These are phyloP conservation scores for Aspergillus sp. DNA, from an alignment of 2,329 filamentous ascomycete species.

Conservation along the genomic window DNA sequence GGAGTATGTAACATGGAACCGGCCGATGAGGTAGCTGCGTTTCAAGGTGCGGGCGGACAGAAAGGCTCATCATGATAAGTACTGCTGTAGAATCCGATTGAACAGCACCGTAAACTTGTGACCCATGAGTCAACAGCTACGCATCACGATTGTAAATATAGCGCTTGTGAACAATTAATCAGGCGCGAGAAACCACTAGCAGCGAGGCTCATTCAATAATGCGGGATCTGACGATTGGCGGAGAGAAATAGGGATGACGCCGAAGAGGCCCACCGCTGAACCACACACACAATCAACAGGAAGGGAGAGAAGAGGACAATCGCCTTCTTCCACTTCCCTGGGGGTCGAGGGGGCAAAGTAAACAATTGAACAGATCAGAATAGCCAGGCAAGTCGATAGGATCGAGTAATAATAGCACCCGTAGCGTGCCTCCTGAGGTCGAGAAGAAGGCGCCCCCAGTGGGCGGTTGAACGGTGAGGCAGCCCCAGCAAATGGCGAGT, in stretches of 20 bases:
- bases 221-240: slow-evolving; percentile 32
- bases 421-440: neutral
- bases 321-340: neutral
- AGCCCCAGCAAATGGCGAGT: slow-evolving; percentile 5
- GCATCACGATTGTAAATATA: slow-evolving; percentile 1
- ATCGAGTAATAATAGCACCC: neutral
- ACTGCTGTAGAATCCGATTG: neutral
- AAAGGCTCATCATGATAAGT: neutral
- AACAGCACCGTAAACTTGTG: neutral
- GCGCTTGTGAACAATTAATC: neutral
- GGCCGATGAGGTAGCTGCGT: neutral
- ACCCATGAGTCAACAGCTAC: neutral
- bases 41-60: neutral
- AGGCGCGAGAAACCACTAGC: slow-evolving; percentile 4
- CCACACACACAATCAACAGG: slow-evolving; percentile 33
- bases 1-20: neutral
- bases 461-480: slow-evolving; percentile 3
- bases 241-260: slow-evolving; percentile 38
- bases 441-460: neutral
- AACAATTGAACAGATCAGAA: neutral
- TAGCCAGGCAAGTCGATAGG: neutral
- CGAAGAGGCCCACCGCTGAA: slow-evolving; percentile 40
- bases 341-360: neutral
- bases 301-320: slow-evolving; percentile 3
- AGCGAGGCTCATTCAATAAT: slow-evolving; percentile 15